Evolutionary conservation across 1,139 yeast species (phyloP).

Genomic region (Pichia norvegensis): DNA sequence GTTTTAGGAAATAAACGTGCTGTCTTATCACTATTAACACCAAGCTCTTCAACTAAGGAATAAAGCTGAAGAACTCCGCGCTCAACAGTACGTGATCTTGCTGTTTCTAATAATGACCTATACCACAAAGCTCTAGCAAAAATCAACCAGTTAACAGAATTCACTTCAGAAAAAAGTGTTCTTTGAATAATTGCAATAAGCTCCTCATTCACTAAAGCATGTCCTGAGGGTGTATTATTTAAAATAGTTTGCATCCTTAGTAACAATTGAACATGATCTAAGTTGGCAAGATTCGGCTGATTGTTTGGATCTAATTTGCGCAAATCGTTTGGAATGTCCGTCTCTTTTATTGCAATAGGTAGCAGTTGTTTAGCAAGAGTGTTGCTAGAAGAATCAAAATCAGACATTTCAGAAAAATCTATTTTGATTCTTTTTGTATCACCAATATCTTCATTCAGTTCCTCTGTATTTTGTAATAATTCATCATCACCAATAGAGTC

Average conservation of each 20-base stretch:
- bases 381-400: conserved; percentile 6
- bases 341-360: conserved; percentile 55
- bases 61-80: conserved; percentile 93
- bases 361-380: conserved; percentile 32
- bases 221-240: conserved; percentile 65
- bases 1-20: conserved; percentile 50
- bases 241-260: conserved; percentile 57
- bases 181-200: conserved; percentile 66
- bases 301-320: conserved; percentile 64
- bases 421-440: conserved; percentile 36
- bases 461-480: conserved; percentile 25
- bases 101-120: conserved; percentile 75
- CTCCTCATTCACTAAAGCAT: conserved; percentile 74
- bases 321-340: conserved; percentile 54
- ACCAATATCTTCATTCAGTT: conserved; percentile 9
- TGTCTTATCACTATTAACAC: conserved; percentile 51
- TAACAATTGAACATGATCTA: conserved; percentile 67
- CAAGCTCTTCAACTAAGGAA: conserved; percentile 83
- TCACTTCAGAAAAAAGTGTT: conserved; percentile 47
- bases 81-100: conserved; percentile 79
- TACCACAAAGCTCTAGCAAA: conserved; percentile 86
- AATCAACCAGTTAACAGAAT: conserved; percentile 63
- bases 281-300: conserved; percentile 65
- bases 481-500: conserved; percentile 52
- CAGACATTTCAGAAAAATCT: conserved; percentile 27